These are phyloP conservation scores for Lagenidium sp. DNA, from an alignment of 352 stramenopile species.

Conservation along the genomic window DNA sequence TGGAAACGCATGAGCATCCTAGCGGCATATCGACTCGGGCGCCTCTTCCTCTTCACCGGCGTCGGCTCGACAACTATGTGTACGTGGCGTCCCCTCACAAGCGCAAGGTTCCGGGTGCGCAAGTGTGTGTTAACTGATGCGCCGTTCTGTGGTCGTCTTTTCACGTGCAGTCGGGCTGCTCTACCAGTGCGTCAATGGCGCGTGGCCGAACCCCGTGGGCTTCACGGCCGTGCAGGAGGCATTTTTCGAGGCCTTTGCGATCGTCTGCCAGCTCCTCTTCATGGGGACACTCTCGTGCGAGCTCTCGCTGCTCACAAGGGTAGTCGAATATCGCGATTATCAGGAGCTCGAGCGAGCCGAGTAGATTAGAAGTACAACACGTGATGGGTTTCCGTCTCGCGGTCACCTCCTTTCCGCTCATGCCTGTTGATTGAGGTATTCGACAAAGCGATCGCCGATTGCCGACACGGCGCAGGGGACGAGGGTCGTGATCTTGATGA, in stretches of 20 bases:
- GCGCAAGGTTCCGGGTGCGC: not conserved
- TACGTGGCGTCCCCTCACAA: no score
- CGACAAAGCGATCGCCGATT: slow-evolving; percentile 63
- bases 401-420: no score
- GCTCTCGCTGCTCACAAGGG: slow-evolving; percentile 36
- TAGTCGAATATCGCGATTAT: slow-evolving; percentile 62
- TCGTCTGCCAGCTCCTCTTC: slow-evolving; percentile 83
- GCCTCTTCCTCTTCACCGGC: slow-evolving; percentile 32
- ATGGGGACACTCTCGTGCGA: slow-evolving; percentile 81
- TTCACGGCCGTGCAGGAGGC: slow-evolving; percentile 78
- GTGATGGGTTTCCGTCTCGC: no score
- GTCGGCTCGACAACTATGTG: slow-evolving; percentile 55
- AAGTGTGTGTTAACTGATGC: not conserved
- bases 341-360: slow-evolving; percentile 45
- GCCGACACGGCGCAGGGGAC: slow-evolving; percentile 34
- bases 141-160: not conserved
- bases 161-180: slow-evolving; percentile 44
- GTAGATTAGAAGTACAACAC: no score
- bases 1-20: slow-evolving; percentile 44
- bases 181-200: slow-evolving; percentile 74
- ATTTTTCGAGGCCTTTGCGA: slow-evolving; percentile 75
- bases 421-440: slow-evolving; percentile 68
- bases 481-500: slow-evolving; percentile 70
- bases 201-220: slow-evolving; percentile 68
- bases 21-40: slow-evolving; percentile 39